Conservation (phyloP, 2,329 filamentous ascomycete genomes). For the Exutisphaerella laricina region DNA sequence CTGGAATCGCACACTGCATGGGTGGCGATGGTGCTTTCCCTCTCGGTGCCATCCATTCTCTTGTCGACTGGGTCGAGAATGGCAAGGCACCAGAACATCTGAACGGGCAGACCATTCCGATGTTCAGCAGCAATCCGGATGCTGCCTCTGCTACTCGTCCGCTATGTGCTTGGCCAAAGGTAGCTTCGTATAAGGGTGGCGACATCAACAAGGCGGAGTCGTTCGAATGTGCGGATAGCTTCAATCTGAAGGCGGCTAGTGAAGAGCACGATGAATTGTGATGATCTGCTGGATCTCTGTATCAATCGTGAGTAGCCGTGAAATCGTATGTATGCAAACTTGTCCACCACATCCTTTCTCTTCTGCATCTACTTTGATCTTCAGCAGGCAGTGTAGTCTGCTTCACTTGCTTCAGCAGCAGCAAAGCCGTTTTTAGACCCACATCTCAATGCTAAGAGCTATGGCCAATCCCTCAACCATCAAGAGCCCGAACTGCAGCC, state of each 20-base stretch:
- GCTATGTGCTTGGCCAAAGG: constrained; percentile 23
- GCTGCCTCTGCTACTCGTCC: constrained; percentile 1
- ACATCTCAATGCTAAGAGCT: too few species aligned
- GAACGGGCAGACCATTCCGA: constrained; percentile 6
- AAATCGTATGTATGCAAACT: too few species aligned
- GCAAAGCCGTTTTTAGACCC: too few species aligned
- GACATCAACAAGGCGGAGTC: constrained; percentile 14
- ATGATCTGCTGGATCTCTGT: too few species aligned
- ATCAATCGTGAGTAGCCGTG: too few species aligned
- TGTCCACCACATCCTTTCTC: too few species aligned
- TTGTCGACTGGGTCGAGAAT: constrained; percentile 28
- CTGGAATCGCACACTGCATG: constrained; percentile 35
- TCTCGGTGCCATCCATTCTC: constrained; percentile 10
- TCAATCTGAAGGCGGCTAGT: constrained; percentile 4
- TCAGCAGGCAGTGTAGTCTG: too few species aligned
- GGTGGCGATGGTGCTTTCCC: constrained; percentile 29
- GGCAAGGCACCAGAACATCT: constrained; percentile 22
- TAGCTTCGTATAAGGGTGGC: constrained; percentile 17
- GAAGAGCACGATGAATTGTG: too few species aligned
- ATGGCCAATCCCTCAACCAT: too few species aligned
- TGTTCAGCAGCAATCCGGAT: neutral
- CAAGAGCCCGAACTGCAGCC: too few species aligned
- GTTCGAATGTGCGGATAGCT: constrained; percentile 19
- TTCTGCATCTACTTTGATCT: too few species aligned
- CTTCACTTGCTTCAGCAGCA: too few species aligned